Percentiles rank a stretch among this genome's conserved stretches.
Evolutionary conservation across 1,139 yeast species (phyloP).

Genomic region (Saccharomyces hybrid): DNA sequence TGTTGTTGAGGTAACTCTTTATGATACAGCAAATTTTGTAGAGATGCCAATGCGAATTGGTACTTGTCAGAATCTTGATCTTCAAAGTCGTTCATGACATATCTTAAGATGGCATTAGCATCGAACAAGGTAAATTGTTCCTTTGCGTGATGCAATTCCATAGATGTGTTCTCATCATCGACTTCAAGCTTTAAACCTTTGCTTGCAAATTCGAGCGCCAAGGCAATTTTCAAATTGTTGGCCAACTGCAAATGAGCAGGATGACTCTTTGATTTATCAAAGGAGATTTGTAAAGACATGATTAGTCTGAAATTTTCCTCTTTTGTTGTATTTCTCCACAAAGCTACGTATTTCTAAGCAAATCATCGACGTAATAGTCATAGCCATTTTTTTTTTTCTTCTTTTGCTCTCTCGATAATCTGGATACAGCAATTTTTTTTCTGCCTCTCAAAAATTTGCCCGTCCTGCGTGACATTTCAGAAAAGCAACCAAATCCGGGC

Average conservation of each 20-base stretch:
- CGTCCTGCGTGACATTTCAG: not conserved
- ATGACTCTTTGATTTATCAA: constrained; percentile 36
- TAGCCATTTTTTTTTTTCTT: not conserved
- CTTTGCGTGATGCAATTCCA: constrained; percentile 34
- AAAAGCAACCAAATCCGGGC: not conserved
- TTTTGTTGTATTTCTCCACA: not conserved
- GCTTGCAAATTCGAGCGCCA: constrained; percentile 37
- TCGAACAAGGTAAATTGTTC: constrained; percentile 52
- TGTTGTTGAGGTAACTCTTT: constrained; percentile 15
- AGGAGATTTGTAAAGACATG: constrained; percentile 36
- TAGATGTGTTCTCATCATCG: constrained; percentile 34
- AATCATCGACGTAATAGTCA: not conserved
- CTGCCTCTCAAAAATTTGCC: not conserved
- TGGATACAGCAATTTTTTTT: not conserved
- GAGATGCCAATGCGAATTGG: constrained; percentile 32
- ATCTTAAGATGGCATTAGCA: constrained; percentile 77
- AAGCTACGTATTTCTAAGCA: not conserved
- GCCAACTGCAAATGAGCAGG: constrained; percentile 38
- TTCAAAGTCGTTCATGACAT: constrained; percentile 45
- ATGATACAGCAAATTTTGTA: constrained; percentile 25
- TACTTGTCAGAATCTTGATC: constrained; percentile 34
- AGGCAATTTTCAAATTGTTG: constrained; percentile 52
- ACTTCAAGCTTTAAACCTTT: constrained; percentile 26
- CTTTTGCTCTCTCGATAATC: not conserved
- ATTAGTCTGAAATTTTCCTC: not conserved